Base-by-base conservation (phyloP, 139 green algal species). In the Closterium sp. region DNA sequence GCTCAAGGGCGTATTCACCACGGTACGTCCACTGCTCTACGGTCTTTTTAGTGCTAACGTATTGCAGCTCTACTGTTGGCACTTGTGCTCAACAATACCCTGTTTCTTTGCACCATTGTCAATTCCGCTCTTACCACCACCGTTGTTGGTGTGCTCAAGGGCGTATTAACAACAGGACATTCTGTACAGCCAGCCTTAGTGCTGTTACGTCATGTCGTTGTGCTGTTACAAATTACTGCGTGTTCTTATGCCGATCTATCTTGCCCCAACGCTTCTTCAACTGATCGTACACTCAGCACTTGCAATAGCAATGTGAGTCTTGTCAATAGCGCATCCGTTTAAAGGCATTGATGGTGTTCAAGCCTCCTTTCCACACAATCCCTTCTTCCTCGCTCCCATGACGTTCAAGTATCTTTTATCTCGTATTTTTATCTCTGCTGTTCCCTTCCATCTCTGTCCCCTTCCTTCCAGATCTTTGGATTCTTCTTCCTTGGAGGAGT, bases 71-170 rank as follows among this genome's bases (percentile, higher is more conserved):
- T 93, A 9, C 2, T 92, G 33, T 86, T 93, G 38, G 95, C 95
- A 88, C 91, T 94, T 32, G 69, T 95, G 38, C 95, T 97, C 25
- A 97, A 97, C 93, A 96, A 91, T 90, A 92, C 87, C 30, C 88
- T 97, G 32, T 96, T 97, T 87, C 92, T 97, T 31, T 97, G 96
- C 93, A 97, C 96, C 0, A 89, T 96, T 55, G 33, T 94, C 88
- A 97, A 97, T 90, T 96, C 93, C 5, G 96, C 96, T 5, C 95
- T 98, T 16, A 98, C 96, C 7, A 98, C 96, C 23, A 97, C 95
- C 35, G 96, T 98, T 35, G 96, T 98, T 3, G 96, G 96, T 3
- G 96, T 97, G 81, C 91, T 97, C 34, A 97, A 97, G 36, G 91
- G 88, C 81, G 87, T 92, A 5, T 21, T 88, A 16, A 43, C 91